Evolutionary conservation across 306 rosid genomes (phyloP).

Genomic region (Herpetospermum pedunculosum): DNA sequence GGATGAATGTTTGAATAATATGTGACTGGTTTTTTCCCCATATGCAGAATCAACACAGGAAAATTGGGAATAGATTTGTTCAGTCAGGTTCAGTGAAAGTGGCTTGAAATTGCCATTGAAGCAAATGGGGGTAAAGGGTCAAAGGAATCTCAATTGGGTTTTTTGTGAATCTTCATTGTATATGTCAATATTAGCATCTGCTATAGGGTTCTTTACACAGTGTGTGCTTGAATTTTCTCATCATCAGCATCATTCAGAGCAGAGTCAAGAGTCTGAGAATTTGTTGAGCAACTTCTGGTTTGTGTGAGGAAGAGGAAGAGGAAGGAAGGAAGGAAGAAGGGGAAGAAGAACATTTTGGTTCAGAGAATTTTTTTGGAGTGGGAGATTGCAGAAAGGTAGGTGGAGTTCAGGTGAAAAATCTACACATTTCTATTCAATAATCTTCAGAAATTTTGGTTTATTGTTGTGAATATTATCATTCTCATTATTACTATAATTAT

Average conservation of each 20-base stretch:
- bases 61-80: neutral
- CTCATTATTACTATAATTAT: neutral
- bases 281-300: slow-evolving; percentile 8
- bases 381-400: neutral
- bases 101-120: neutral
- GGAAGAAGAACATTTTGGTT: neutral
- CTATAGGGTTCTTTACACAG: slow-evolving; percentile 6
- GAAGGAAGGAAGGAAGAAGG: neutral
- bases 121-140: neutral
- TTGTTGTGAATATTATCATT: slow-evolving; percentile 8
- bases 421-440: slow-evolving; percentile 11
- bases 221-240: neutral
- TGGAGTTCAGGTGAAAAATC: slow-evolving; percentile 11
- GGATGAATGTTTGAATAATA: neutral
- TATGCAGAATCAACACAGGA: slow-evolving; percentile 6
- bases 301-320: neutral
- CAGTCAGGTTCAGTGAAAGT: neutral
- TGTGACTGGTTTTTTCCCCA: neutral
- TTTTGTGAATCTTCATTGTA: slow-evolving; percentile 9
- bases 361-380: neutral
- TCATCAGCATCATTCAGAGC: slow-evolving; percentile 1
- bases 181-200: slow-evolving; percentile 4
- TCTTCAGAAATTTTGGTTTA: slow-evolving; percentile 10
- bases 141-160: neutral
- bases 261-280: neutral